phyloP scores from a whole-genome alignment of 73 alveolate genomes.

The Halteria grandinella region DNA sequence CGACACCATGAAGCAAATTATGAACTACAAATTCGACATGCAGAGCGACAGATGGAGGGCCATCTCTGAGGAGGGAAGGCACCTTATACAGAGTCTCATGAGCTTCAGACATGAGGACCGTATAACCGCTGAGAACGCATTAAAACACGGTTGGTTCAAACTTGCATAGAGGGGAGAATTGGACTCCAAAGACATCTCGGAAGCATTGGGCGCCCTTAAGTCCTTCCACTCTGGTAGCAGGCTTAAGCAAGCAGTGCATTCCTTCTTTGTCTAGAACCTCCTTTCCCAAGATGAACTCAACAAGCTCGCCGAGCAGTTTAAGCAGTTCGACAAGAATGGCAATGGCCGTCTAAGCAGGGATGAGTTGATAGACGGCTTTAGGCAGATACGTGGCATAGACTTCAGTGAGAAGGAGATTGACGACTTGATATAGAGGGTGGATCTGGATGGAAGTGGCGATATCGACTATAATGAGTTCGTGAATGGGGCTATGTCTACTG shows the following conservation, averaged over 20 bases:
- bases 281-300: slow-evolving; percentile 40
- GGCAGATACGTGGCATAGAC: slow-evolving; percentile 11
- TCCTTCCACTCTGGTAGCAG: slow-evolving; percentile 42
- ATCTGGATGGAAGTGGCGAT: slow-evolving; percentile 59
- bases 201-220: slow-evolving; percentile 11
- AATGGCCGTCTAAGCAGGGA: slow-evolving; percentile 31
- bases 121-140: slow-evolving; percentile 68
- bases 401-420: slow-evolving; percentile 50
- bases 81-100: slow-evolving; percentile 64
- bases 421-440: slow-evolving; percentile 49
- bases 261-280: slow-evolving; percentile 24
- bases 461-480: slow-evolving; percentile 61
- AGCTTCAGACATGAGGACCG: slow-evolving; percentile 65
- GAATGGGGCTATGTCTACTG: slow-evolving; percentile 77
- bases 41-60: slow-evolving; percentile 5
- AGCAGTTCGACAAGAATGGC: slow-evolving; percentile 34
- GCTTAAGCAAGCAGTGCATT: slow-evolving; percentile 32
- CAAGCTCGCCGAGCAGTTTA: slow-evolving; percentile 13
- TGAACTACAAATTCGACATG: slow-evolving; percentile 16
- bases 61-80: slow-evolving; percentile 34
- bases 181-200: not conserved
- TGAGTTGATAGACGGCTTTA: slow-evolving; percentile 45
- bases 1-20: slow-evolving; percentile 5
- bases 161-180: slow-evolving; percentile 41
- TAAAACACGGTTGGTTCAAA: slow-evolving; percentile 71